Evolutionary conservation across 1,284 basidiomycete genomes (phyloP), one percentile per base, ranked within the genome.

Genomic region (Schizopora paradoxa): DNA sequence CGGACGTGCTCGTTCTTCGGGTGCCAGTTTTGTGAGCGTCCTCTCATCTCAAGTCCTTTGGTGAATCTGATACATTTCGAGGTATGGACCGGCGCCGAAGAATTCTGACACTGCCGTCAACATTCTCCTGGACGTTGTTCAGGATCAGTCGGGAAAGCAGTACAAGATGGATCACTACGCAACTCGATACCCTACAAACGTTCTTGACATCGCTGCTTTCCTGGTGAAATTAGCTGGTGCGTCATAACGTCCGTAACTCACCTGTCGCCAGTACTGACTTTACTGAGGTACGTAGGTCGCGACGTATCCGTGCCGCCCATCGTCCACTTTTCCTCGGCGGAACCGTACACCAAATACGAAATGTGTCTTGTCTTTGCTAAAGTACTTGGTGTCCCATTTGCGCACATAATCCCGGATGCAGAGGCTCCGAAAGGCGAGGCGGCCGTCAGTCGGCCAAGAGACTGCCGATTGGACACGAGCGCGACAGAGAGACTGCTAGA

Each of bases 101-200:
- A 88, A 90, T 56, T 74, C 79, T 4, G 89, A 92, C 54, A 79
- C 78, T 5, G 87, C 89, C 0, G 72, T 92, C 49, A 91, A 91
- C 58, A 73, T 86, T 49, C 71, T 92, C 8, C 60, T 91, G 19
- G 87, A 91, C 59, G 67, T 89, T 35, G 86, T 91, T 1, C 67
- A 75, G 49, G 85, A 89, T 57, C 84, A 82, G 56, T 83, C 82
- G 6, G 83, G 82, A 4, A 87, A 87, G 63, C 67, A 66, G 40
- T 88, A 88, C 66, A 86, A 77, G 58, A 91, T 91, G 89, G 89
- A 92, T 58, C 85, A 91, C 62, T 91, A 79, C 59, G 87, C 86
- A 10, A 86, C 80, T 14, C 73, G 89, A 16, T 89, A 82, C 63
- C 88, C 89, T 1, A 91, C 88, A 22, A 86, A 86, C 55, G 77